phyloP scores from a whole-genome alignment of 169 alveolate genomes.

The Plasmodium chabaudi region DNA sequence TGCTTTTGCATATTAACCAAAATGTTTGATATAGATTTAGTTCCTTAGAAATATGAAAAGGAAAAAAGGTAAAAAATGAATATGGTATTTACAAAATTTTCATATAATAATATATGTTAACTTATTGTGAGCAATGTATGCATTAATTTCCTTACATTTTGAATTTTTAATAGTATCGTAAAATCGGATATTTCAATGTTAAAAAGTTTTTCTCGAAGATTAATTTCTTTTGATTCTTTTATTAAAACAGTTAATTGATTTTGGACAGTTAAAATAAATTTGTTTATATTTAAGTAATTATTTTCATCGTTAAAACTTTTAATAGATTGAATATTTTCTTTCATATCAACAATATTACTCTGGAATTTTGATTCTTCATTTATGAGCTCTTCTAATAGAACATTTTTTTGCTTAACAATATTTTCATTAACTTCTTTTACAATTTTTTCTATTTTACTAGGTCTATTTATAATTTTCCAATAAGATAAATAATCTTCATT shows the following conservation, averaged over 20 bases:
- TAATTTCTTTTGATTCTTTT: conserved; percentile 71
- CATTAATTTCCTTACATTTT: conserved; percentile 42
- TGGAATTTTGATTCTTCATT: conserved; percentile 74
- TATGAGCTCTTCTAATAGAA: conserved; percentile 66
- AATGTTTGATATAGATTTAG: conserved; percentile 61
- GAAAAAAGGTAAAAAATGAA: neutral
- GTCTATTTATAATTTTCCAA: conserved; percentile 73
- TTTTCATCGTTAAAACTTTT: conserved; percentile 70
- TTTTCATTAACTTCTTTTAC: conserved; percentile 72
- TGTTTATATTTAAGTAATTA: conserved; percentile 56
- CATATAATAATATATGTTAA: no score
- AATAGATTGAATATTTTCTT: conserved; percentile 70
- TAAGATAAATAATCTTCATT: conserved; percentile 72
- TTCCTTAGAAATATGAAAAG: conserved; percentile 27
- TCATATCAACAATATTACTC: conserved; percentile 74
- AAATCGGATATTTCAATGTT: conserved; percentile 72
- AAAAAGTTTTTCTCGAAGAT: conserved; percentile 52
- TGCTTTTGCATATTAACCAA: conserved; percentile 68
- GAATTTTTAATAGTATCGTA: conserved; percentile 50
- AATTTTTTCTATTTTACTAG: conserved; percentile 71
- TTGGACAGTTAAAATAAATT: conserved; percentile 67
- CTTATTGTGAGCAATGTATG: neutral
- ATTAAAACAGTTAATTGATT: conserved; percentile 60
- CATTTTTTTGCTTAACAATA: conserved; percentile 59
- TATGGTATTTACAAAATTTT: neutral